Conservation (phyloP, 164 flowering plant species). For the Amborella trichopoda region DNA sequence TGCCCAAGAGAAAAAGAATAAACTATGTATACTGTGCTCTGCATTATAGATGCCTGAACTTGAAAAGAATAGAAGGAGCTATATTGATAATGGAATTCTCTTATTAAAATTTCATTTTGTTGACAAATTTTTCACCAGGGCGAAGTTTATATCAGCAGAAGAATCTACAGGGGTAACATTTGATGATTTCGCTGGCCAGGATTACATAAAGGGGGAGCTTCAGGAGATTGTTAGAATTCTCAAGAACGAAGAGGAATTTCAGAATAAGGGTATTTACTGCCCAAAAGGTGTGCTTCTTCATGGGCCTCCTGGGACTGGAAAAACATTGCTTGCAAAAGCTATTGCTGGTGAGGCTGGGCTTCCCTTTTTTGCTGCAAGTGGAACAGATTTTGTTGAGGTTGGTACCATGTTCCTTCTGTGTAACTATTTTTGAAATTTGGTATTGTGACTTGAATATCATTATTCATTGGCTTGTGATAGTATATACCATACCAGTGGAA, state of each 20-base stretch:
- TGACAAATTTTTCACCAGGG: slow-evolving; percentile 45
- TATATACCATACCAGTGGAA: no score
- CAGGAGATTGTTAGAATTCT: slow-evolving; percentile 89
- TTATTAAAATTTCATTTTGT: no score
- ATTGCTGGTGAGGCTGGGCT: slow-evolving; percentile 99
- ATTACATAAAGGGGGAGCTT: slow-evolving; percentile 83
- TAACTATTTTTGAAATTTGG: no score
- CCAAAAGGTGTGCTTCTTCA: slow-evolving; percentile 97
- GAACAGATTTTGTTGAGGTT: slow-evolving; percentile 98
- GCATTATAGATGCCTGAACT: no score
- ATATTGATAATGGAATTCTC: no score
- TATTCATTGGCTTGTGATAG: no score
- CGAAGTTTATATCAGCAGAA: slow-evolving; percentile 95
- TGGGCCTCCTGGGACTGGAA: slow-evolving; percentile 99
- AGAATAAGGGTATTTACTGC: slow-evolving; percentile 84
- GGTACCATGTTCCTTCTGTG: no score
- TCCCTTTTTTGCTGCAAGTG: slow-evolving; percentile 93
- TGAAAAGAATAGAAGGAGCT: no score
- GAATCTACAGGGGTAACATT: slow-evolving; percentile 90
- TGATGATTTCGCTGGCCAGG: slow-evolving; percentile 98
- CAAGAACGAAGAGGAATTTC: slow-evolving; percentile 84
- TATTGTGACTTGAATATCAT: no score
- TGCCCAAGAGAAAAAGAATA: no score
- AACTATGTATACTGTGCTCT: no score
- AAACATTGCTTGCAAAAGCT: slow-evolving; percentile 92